Evolutionary conservation across 768 basidiomycete genomes (phyloP).

Genomic region (Peribolospora baueri): DNA sequence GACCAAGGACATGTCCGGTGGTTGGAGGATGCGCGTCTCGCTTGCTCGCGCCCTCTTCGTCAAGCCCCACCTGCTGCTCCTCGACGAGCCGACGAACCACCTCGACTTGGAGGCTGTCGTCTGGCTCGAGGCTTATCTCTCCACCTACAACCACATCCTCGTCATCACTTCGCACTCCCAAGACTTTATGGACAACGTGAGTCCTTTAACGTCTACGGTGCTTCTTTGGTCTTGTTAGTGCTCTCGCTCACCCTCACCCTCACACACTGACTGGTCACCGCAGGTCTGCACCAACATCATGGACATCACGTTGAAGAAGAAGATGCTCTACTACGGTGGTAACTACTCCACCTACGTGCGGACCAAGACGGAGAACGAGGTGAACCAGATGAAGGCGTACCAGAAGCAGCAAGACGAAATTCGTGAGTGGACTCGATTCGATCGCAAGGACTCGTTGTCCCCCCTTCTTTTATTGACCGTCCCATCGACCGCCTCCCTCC

Average conservation of each 20-base stretch:
- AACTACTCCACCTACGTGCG: slow-evolving; percentile 95
- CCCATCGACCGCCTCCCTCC: slow-evolving; percentile 15
- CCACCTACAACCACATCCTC: slow-evolving; percentile 95
- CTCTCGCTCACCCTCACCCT: too few relatives aligned
- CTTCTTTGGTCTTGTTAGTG: too few relatives aligned
- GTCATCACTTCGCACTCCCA: slow-evolving; percentile 96
- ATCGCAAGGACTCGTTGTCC: background rate
- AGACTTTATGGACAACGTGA: slow-evolving; percentile 80
- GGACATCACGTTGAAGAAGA: slow-evolving; percentile 54
- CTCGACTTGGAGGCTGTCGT: slow-evolving; percentile 84
- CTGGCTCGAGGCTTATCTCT: slow-evolving; percentile 93
- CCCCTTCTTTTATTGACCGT: background rate
- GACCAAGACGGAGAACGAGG: slow-evolving; percentile 89
- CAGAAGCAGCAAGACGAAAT: slow-evolving; percentile 97
- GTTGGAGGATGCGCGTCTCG: slow-evolving; percentile 97
- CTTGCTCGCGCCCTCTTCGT: slow-evolving; percentile 86
- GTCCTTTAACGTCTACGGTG: too few relatives aligned
- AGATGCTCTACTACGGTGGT: slow-evolving; percentile 73
- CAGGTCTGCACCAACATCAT: slow-evolving; percentile 82
- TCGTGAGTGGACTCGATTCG: background rate
- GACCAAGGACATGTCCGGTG: slow-evolving; percentile 97
- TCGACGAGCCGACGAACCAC: slow-evolving; percentile 42
- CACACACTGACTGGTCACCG: too few relatives aligned
- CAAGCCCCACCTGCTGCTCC: slow-evolving; percentile 79
- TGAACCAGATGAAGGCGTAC: slow-evolving; percentile 99